phyloP scores from a whole-genome alignment of 163 green algal species.

The Scenedesmus sp. region DNA sequence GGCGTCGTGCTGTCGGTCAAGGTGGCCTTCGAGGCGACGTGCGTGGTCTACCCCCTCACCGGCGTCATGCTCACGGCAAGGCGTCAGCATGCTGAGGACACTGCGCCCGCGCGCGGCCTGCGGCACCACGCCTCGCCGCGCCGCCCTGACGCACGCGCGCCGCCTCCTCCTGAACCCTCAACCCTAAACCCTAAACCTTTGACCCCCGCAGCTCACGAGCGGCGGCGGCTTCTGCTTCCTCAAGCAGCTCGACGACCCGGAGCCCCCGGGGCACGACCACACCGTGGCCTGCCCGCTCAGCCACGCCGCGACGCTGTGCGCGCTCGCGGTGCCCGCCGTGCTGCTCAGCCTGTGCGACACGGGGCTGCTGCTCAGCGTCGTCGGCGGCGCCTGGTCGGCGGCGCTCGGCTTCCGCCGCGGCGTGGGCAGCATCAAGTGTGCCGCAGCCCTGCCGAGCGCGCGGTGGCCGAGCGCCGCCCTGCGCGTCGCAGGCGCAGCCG shows the following conservation, averaged over 20 bases:
- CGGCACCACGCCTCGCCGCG: too few species aligned
- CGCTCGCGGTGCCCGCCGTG: neutral
- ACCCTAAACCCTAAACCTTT: too few species aligned
- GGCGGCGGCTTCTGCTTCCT: too few species aligned
- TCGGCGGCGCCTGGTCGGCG: neutral
- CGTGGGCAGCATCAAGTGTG: constrained; percentile 24
- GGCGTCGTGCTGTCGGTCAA: constrained; percentile 8
- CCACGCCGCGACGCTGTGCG: neutral
- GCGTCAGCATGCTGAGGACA: too few species aligned
- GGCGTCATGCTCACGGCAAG: constrained; percentile 4
- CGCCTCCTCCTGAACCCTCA: too few species aligned
- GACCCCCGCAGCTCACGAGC: too few species aligned
- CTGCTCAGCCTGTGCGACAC: constrained; percentile 34
- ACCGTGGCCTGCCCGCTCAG: neutral
- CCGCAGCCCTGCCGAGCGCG: too few species aligned
- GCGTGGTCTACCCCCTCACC: neutral
- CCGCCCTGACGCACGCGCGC: too few species aligned
- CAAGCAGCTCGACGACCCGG: too few species aligned
- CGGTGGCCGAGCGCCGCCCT: too few species aligned
- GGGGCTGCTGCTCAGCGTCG: constrained; percentile 16
- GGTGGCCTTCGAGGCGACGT: constrained; percentile 13
- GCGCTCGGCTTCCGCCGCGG: constrained; percentile 10
- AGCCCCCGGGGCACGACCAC: neutral
- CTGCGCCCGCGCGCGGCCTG: too few species aligned
- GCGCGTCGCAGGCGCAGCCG: too few species aligned